Base-by-base conservation (phyloP, 1,139 yeast genomes). In the Pichia cactophila region DNA sequence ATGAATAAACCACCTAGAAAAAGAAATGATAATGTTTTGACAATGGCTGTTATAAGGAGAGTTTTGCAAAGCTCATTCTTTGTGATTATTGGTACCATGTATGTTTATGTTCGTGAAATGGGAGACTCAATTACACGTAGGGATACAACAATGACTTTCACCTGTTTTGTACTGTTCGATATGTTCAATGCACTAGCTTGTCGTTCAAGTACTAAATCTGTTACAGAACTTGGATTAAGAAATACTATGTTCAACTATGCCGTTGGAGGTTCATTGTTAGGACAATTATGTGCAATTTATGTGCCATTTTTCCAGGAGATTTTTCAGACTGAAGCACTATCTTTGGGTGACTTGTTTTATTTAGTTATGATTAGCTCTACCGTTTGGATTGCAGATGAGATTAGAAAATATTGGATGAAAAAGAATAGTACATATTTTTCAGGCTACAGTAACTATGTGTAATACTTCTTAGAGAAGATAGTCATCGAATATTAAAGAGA, bases 91-190 rank as follows among this genome's bases (percentile, higher is more conserved):
- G 98, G 97, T 43, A 92, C 97, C 0, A 74, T 89, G 66, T 86
- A 83, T 63, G 86, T 92, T 31, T 92, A 88, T 64, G 71, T 86
- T 46, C 77, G 79, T 54, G 97, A 90, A 66, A 86, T 89, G 92
- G 75, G 77, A 20, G 94, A 86, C 63, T 81, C 83, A 50, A 81
- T 90, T 50, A 88, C 97, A 4, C 83, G 92, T 14, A 83, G 97
- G 68, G 97, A 90, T 64, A 90, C 97, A 14, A 92, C 98, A n/a
- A 90, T 92, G 96, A 89, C 97, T 0, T 92, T 92, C 63, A 92
- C 97, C 0, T 87, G 97, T 64, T 92, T 92, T 69, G 97, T 92
- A 12, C 72, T 90, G 51, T 92, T 82, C 62, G 98, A 92, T 67
- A 86, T 92, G 95, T 92, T 92, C 70, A 92, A 89, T 65, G 98